Evolutionary conservation across 2,329 filamentous ascomycete species (phyloP).

Genomic region (Chrysoporthe austroafricana): DNA sequence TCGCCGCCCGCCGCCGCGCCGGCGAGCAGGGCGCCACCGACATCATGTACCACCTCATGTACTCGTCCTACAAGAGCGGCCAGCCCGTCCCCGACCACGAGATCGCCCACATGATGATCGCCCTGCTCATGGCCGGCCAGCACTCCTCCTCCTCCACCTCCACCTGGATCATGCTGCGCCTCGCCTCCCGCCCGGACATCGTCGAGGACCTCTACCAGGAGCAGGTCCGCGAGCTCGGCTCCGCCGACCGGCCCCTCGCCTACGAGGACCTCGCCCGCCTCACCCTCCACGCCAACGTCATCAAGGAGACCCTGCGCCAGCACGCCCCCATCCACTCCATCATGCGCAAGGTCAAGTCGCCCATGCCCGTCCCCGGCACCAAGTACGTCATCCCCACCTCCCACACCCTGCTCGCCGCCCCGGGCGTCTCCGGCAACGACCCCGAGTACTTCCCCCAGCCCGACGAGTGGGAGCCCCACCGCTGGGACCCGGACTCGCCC

Average conservation of each 20-base stretch:
- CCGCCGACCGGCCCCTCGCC: slow-evolving; percentile 72
- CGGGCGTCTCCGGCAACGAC: slow-evolving; percentile 77
- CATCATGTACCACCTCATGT: slow-evolving; percentile 83
- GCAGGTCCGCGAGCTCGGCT: slow-evolving; percentile 73
- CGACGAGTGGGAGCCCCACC: slow-evolving; percentile 83
- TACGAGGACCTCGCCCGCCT: slow-evolving; percentile 81
- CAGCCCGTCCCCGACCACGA: slow-evolving; percentile 71
- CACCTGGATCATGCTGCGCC: slow-evolving; percentile 75
- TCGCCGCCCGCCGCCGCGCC: slow-evolving; percentile 61
- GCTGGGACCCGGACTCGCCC: slow-evolving; percentile 74
- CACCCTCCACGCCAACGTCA: slow-evolving; percentile 78
- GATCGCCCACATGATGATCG: slow-evolving; percentile 86
- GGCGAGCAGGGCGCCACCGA: slow-evolving; percentile 55
- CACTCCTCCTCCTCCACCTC: slow-evolving; percentile 80
- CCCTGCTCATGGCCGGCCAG: slow-evolving; percentile 81
- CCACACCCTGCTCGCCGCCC: slow-evolving; percentile 82
- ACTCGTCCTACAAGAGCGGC: slow-evolving; percentile 76
- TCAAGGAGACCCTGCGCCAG: slow-evolving; percentile 90
- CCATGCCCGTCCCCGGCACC: slow-evolving; percentile 82
- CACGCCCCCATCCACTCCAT: slow-evolving; percentile 96
- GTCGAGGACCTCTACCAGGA: slow-evolving; percentile 75
- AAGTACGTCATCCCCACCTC: slow-evolving; percentile 80
- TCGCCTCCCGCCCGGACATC: slow-evolving; percentile 72
- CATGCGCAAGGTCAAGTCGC: slow-evolving; percentile 87
- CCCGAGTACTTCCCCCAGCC: slow-evolving; percentile 81